A percentile compares a stretch with the other conserved stretches of the same genome.
Conservation (phyloP, 805 yeast species). For the Tetrapisispora namnaoensis region DNA sequence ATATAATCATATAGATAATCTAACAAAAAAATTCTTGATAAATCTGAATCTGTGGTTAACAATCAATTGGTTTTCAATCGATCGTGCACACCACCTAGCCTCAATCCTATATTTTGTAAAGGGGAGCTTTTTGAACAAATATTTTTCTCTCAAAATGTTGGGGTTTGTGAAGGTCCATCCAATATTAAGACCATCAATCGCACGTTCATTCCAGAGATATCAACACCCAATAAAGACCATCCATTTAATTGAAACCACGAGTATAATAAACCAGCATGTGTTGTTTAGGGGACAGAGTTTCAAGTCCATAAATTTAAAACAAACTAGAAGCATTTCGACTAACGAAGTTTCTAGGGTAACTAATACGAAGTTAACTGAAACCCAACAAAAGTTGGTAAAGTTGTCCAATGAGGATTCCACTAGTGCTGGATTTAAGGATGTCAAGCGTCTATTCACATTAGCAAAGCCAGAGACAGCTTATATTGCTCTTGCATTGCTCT, state of each 20-base stretch:
- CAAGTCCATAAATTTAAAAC: background rate
- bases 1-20: no score
- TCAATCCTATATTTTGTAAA: background rate
- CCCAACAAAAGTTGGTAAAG: slow-evolving; percentile 4
- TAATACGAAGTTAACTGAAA: background rate
- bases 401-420: slow-evolving; percentile 25
- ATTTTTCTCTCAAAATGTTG: background rate
- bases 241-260: background rate
- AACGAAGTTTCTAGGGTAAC: background rate
- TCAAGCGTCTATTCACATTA: slow-evolving; percentile 40
- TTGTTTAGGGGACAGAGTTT: no score
- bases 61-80: no score
- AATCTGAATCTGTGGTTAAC: no score
- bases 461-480: slow-evolving; percentile 49
- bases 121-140: background rate
- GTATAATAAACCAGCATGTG: background rate
- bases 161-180: background rate
- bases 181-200: background rate
- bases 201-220: background rate
- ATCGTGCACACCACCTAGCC: background rate
- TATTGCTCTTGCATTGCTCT: slow-evolving; percentile 49
- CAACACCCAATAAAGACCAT: background rate
- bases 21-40: background rate
- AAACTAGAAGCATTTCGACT: background rate
- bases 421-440: slow-evolving; percentile 14